Evolutionary conservation across 2,329 filamentous ascomycete species (phyloP).

Genomic region (Lecanicillium sp.): DNA sequence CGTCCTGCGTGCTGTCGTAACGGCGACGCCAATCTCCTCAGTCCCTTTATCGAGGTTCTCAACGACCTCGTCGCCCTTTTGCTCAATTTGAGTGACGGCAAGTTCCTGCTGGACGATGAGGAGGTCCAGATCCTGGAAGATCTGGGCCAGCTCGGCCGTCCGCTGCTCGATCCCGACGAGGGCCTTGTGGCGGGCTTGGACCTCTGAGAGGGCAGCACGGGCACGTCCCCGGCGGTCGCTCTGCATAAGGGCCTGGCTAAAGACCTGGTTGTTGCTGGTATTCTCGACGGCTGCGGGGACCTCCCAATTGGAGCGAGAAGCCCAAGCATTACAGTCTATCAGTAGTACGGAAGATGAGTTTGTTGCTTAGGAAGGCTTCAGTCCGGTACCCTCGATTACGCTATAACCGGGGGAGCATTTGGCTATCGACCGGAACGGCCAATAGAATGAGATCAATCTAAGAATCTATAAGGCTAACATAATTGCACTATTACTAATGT

Average conservation of each 20-base stretch:
- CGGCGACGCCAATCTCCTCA: conserved; percentile 70
- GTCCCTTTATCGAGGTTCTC: conserved; percentile 82
- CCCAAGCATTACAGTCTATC: too few species aligned
- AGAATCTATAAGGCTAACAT: too few species aligned
- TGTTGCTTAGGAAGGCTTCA: too few species aligned
- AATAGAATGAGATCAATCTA: too few species aligned
- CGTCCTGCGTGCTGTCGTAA: conserved; percentile 70
- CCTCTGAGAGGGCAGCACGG: conserved; percentile 69
- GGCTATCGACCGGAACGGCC: too few species aligned
- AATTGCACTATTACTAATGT: too few species aligned
- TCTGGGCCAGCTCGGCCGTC: conserved; percentile 76
- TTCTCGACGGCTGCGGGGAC: conserved; percentile 72
- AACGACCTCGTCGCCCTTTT: conserved; percentile 77
- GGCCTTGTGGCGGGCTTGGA: conserved; percentile 75
- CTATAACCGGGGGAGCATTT: too few species aligned
- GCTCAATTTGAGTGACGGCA: conserved; percentile 73
- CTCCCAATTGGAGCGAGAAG: conserved; percentile 67
- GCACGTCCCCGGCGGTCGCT: conserved; percentile 77
- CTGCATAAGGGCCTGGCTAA: conserved; percentile 78
- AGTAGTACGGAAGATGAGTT: too few species aligned
- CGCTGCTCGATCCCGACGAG: conserved; percentile 89
- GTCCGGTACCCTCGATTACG: too few species aligned
- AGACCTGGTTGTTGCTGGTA: conserved; percentile 67
- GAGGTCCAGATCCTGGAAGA: conserved; percentile 86
- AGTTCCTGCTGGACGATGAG: conserved; percentile 82